A percentile compares a stretch with the other conserved stretches of the same genome.
These are phyloP conservation scores for Brettanomyces naardenensis DNA, from an alignment of 805 yeast species.

Conservation along the genomic window DNA sequence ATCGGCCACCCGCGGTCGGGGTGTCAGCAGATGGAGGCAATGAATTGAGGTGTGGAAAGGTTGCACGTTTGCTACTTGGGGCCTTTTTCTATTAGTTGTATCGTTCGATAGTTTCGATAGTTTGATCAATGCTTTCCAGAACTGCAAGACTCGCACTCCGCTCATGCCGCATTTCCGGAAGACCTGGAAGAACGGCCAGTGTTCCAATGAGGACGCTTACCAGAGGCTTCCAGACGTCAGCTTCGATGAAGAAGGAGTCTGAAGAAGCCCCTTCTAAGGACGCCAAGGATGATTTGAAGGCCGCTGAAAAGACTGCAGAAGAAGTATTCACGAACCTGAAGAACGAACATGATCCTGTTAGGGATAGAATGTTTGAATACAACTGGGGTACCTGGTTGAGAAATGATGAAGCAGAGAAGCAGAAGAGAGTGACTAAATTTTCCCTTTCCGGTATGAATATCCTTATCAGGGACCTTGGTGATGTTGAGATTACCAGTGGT, in stretches of 20 bases:
- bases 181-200: no score
- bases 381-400: slow-evolving; percentile 95
- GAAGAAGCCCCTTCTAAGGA: not conserved
- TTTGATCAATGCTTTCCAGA: no score
- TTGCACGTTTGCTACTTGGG: no score
- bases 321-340: slow-evolving; percentile 46
- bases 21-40: no score
- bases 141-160: no score
- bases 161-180: no score
- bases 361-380: slow-evolving; percentile 68
- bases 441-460: slow-evolving; percentile 68
- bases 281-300: no score
- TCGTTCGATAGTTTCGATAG: no score
- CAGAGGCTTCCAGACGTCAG: not conserved
- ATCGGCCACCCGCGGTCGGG: no score
- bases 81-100: no score
- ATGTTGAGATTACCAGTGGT: slow-evolving; percentile 4
- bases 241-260: not conserved
- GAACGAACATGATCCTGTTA: slow-evolving; percentile 57
- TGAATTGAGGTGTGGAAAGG: no score
- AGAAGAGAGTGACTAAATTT: slow-evolving; percentile 70
- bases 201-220: no score
- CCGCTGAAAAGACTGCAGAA: slow-evolving; percentile 9
- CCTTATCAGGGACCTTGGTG: slow-evolving; percentile 5
- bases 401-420: slow-evolving; percentile 68